Evolutionary conservation across 2,329 filamentous ascomycete species (phyloP).

Genomic region (Fusarium metavorans): DNA sequence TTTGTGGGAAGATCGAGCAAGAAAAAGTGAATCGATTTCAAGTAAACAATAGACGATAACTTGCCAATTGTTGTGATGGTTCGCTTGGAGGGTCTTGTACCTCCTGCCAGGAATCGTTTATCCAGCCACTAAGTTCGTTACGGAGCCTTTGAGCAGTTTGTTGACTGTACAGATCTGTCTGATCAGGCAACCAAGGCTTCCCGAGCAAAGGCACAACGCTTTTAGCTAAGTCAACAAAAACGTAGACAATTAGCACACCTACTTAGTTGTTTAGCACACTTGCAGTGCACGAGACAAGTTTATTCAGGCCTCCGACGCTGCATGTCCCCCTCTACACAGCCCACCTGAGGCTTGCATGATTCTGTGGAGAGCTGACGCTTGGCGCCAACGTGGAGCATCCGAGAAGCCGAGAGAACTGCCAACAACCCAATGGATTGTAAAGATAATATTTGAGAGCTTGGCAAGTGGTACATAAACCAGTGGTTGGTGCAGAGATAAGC

Average conservation of each 20-base stretch:
- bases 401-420: background rate
- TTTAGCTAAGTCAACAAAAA: too few relatives aligned
- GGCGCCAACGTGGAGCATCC: background rate
- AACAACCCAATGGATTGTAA: background rate
- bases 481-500: background rate
- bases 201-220: too few relatives aligned
- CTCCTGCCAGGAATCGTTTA: too few relatives aligned
- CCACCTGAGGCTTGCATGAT: background rate
- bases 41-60: background rate
- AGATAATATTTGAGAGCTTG: background rate
- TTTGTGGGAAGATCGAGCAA: background rate
- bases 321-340: background rate
- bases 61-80: background rate
- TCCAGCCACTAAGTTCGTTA: too few relatives aligned
- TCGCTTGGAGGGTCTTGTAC: background rate
- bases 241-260: too few relatives aligned
- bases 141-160: too few relatives aligned
- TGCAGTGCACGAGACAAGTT: background rate
- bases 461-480: background rate
- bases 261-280: too few relatives aligned
- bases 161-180: too few relatives aligned
- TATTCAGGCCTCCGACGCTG: background rate
- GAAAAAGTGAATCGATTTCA: background rate
- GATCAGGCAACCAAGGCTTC: too few relatives aligned
- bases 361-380: background rate